Evolutionary conservation across 2,329 filamentous ascomycete species (phyloP), one percentile per base, ranked within the genome.

Genomic region (Colletotrichum sp.): DNA sequence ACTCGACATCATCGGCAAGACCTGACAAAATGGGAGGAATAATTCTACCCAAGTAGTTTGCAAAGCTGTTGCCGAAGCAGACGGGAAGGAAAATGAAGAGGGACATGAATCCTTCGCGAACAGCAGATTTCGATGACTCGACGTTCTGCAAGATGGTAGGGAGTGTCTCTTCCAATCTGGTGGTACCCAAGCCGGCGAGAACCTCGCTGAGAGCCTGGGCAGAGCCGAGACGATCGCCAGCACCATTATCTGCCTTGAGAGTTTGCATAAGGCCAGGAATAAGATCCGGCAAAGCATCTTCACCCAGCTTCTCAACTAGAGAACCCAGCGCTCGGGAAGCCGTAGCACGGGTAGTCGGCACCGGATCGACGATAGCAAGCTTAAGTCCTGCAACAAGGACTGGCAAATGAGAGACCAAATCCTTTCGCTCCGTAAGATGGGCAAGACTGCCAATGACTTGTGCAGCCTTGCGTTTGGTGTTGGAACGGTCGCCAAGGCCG

Each of bases 21-120:
- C 98, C 98, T 78, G 95, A 93, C 78, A 99, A 90, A 81, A 99
- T 99, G 24, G 97, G 95, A 21, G 97, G 98, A 80, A 99, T 98
- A 81, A 99, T 98, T 83, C 93, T 96, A 86, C 93, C 95, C 77
- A 99, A 93, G 82, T 99, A 99, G 83, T 95, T 96, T 80, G 97
- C 94, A 82, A 99, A 99, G 85, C 96, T 98, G 90, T 99, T 99
- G 81, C 97, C 97, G 81, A 99, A 99, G 87, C 97, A 99, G 69
- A 98, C 97, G 15, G 97, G 97, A 87, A 99, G 92, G 91, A 98
- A 99, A 79, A 99, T 99, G 87, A 99, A 99, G 55, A 99, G 91
- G 9, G 97, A 98, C 97, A 99, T 99, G 88, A 99, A 99, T 62
- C 97, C 97, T 89, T 99, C 97, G 81, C 97, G 93, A 78, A 99